Evolutionary conservation across 2,329 filamentous ascomycete genomes (phyloP), one percentile per base, ranked within the genome.

Genomic region (Sordariomycetes sp.): DNA sequence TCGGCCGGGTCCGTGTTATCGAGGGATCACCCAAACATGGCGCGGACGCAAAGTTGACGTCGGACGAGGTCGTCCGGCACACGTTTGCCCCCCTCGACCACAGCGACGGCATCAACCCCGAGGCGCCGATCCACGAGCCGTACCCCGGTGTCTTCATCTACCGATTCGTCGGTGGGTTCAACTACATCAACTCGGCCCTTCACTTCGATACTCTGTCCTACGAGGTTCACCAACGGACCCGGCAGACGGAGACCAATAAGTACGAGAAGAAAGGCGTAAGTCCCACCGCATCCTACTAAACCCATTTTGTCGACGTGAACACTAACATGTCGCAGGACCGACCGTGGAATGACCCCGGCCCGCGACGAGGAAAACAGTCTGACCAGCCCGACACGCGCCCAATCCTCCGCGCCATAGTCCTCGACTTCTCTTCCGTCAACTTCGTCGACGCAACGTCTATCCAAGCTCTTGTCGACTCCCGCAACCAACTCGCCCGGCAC

Each of bases 1-100:
- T 97, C 17, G 92, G 92, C 42, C 81, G 80, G 61, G 86, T 95
- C 61, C 85, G 85, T 64, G 50, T 59, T 34, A 10, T 58, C 15
- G 53, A 59, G 45, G 35, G 25, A 15, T 35, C 55, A 15, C 57
- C 54, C 34, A 59, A 54, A 25, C 51, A 53, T 15, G 55, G 57
- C 1, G 56, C 58, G 25, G 57, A 59, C 24, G 51, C 52, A 12
- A 51, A 61, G 4, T 57, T 58, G 13, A 53, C 52, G 12, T 39
- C 59, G 2, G 59, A 60, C 15, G 55, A 58, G 2, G 5, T 52
- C 25, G 54, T 52, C 3, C 57, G 60, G 20, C 25, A 60, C 17
- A 70, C 70, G 1, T 80, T 75, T 64, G 63, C 81, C 12, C 74
- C 78, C 0, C 62, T 79, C 13, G 69, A 77, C 57, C 74, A 75